Evolutionary conservation across 495 filamentous ascomycete species (phyloP).

Genomic region (Clohesyomyces aquaticus): DNA sequence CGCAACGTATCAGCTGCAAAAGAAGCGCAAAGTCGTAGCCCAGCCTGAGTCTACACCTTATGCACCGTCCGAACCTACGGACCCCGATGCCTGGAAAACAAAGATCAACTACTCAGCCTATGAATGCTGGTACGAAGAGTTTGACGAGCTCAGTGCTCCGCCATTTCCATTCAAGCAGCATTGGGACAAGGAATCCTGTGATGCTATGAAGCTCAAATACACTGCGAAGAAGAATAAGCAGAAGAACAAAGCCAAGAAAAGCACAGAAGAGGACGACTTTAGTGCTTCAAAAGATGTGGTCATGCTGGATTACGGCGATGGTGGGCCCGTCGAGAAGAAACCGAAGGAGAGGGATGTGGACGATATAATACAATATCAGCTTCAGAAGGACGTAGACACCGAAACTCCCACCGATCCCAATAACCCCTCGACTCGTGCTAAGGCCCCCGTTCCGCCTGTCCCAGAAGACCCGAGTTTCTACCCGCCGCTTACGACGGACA

Average conservation of each 20-base stretch:
- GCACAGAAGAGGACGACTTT: constrained; percentile 42
- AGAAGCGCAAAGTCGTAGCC: background rate
- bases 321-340: too few species aligned
- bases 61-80: constrained; percentile 3
- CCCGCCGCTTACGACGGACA: constrained; percentile 55
- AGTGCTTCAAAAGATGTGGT: constrained; percentile 46
- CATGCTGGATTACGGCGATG: constrained; percentile 46
- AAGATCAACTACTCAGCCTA: constrained; percentile 76
- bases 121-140: constrained; percentile 78
- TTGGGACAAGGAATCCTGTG: constrained; percentile 76
- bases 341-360: constrained; percentile 30
- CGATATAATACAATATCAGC: background rate
- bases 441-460: constrained; percentile 56
- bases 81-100: constrained; percentile 65
- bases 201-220: constrained; percentile 59
- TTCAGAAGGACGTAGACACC: constrained; percentile 45
- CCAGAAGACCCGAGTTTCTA: constrained; percentile 65
- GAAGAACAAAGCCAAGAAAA: constrained; percentile 46
- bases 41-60: background rate
- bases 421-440: constrained; percentile 36
- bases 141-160: constrained; percentile 67
- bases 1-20: background rate
- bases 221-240: constrained; percentile 54
- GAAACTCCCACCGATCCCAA: constrained; percentile 39
- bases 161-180: constrained; percentile 89